Conservation (phyloP, 108 stramenopile genomes). For the Conticribra guillardii region DNA sequence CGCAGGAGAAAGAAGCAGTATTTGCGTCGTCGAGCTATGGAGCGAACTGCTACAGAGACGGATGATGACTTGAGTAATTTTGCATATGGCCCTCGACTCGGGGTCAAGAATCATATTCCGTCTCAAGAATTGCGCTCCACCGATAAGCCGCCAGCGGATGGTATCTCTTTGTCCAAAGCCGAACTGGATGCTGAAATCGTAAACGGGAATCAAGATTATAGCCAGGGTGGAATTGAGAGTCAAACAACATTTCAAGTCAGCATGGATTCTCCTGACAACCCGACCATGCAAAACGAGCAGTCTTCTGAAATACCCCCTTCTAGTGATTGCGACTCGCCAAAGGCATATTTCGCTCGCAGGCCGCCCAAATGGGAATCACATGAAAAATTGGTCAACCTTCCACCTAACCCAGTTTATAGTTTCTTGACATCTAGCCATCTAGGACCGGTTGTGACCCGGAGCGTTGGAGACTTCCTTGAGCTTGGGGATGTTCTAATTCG, state of each 20-base stretch:
- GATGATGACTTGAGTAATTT: background rate
- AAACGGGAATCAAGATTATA: too few relatives aligned
- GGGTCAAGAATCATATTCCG: background rate
- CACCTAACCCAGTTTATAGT: background rate
- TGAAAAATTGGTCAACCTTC: background rate
- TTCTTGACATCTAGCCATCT: conserved; percentile 19
- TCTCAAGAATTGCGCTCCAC: background rate
- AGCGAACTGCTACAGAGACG: background rate
- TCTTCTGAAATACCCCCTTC: background rate
- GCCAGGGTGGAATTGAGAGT: too few relatives aligned
- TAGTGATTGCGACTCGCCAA: background rate
- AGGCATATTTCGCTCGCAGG: background rate
- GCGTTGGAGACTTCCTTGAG: background rate
- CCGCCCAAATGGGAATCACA: conserved; percentile 22
- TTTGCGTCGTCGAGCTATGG: conserved; percentile 9
- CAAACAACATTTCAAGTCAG: too few relatives aligned
- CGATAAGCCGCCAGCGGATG: background rate
- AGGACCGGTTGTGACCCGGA: conserved; percentile 10
- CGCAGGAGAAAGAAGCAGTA: conserved; percentile 1
- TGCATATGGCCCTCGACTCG: background rate
- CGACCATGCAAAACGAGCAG: too few relatives aligned
- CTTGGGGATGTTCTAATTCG: conserved; percentile 33
- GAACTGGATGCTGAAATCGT: too few relatives aligned
- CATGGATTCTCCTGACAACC: too few relatives aligned
- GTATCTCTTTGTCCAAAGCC: too few relatives aligned